Conservation (phyloP, 768 basidiomycete species). For the Hygrocybe coccinea region DNA sequence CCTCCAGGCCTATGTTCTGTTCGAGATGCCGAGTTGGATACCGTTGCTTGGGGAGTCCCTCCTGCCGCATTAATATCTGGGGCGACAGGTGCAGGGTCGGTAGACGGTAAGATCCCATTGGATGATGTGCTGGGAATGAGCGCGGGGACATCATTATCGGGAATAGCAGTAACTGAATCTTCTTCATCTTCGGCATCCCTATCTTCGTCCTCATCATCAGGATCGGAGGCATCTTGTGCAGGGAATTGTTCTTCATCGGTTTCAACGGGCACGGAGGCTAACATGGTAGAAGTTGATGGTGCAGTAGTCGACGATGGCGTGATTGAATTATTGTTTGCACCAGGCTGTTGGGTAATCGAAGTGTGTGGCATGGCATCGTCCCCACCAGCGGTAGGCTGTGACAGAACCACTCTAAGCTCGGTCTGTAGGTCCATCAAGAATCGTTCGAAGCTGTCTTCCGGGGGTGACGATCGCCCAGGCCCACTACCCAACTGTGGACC, state of each 20-base stretch:
- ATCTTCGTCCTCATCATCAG: conserved; percentile 26
- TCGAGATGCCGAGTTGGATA: background rate
- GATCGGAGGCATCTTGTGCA: conserved; percentile 37
- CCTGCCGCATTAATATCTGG: background rate
- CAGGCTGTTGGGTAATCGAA: background rate
- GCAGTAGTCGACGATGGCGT: background rate
- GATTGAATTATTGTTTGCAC: background rate
- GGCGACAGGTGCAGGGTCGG: background rate
- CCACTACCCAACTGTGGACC: background rate
- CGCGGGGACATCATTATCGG: conserved; percentile 17
- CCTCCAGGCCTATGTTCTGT: conserved; percentile 27
- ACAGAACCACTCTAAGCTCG: conserved; percentile 63
- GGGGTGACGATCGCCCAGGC: conserved; percentile 21
- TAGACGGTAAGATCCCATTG: background rate
- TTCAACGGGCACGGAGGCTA: background rate
- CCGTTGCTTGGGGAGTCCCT: background rate
- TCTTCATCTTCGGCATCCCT: conserved; percentile 9
- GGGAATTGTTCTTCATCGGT: conserved; percentile 21
- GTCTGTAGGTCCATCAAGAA: conserved; percentile 75
- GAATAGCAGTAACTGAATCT: background rate
- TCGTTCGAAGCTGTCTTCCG: conserved; percentile 72
- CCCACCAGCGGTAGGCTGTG: conserved; percentile 23
- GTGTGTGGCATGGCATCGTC: background rate
- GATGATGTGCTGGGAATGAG: background rate
- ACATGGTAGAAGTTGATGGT: background rate